Evolutionary conservation across 768 basidiomycete genomes (phyloP).

Genomic region (Tulasnella sp.): DNA sequence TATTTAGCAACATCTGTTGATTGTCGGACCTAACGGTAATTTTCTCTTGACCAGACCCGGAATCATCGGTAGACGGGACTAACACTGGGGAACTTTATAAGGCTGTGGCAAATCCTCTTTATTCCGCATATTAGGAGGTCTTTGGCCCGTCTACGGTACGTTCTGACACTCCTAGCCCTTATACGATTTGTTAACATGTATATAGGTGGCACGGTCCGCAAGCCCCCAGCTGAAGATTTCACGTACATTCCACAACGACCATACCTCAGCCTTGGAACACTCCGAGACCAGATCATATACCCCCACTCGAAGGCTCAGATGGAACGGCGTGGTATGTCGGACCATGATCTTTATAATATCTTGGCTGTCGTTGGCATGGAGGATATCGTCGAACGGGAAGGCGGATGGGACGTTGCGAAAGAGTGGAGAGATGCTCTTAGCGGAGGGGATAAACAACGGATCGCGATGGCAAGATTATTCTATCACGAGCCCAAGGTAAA

Average conservation of each 20-base stretch:
- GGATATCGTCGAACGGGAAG: constrained; percentile 80
- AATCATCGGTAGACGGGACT: not conserved
- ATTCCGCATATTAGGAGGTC: constrained; percentile 90
- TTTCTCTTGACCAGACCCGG: not conserved
- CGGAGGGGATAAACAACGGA: constrained; percentile 87
- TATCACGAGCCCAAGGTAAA: constrained; percentile 87
- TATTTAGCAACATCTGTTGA: constrained; percentile 74
- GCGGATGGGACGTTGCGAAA: constrained; percentile 84
- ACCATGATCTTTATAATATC: constrained; percentile 62
- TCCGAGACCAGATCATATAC: constrained; percentile 95
- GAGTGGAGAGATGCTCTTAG: constrained; percentile 93
- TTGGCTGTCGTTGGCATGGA: constrained; percentile 78
- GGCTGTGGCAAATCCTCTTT: constrained; percentile 85
- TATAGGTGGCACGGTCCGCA: constrained; percentile 67
- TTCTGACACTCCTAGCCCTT: constrained; percentile 18
- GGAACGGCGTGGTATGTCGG: constrained; percentile 57
- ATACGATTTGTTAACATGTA: not conserved
- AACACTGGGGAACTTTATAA: constrained; percentile 26
- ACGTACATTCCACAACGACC: constrained; percentile 94
- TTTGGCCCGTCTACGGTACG: constrained; percentile 82
- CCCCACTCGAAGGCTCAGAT: constrained; percentile 79
- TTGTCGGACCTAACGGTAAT: constrained; percentile 88
- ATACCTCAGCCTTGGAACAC: constrained; percentile 86
- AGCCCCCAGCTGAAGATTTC: constrained; percentile 81
- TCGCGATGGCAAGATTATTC: constrained; percentile 94